Base-by-base conservation (phyloP, 805 yeast genomes). In the Lipomyces chichibuensis region DNA sequence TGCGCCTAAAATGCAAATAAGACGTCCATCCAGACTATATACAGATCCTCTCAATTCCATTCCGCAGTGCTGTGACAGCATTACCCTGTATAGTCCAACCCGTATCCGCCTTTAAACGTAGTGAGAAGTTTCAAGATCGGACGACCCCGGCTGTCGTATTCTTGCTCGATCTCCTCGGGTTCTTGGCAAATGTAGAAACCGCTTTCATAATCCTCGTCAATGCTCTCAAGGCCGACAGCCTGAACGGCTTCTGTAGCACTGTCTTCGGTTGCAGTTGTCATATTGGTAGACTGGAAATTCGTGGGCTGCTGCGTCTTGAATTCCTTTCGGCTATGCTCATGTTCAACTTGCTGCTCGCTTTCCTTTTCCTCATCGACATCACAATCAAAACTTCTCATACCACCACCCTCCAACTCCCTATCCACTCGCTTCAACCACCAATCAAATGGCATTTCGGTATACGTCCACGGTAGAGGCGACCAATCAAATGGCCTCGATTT, bases 391-490 rank as follows among this genome's bases (percentile, higher is more conserved):
- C 49, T 17, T n/a, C 6, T 17, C 49, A 6, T 17, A 5, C 49
- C 49, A 5, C 49, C 49, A 43, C 23, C 49, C 49, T 58, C 54
- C 27, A 63, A 55, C 23, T 23, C 27, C 51, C 51, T 54, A 17
- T 63, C 39, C 33, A 63, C 66, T 32, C 37, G 17, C n/a, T 54
- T n/a, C 25, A 59, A 32, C 66, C 66, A 60, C 63, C 63, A 60
- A 14, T 54, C 63, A n/a, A 39, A 49, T 2, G 57, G 66, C 25
- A 64, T 46, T 20, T 57, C 62, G 6, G 65, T 55, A 29, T 49
- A 39, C 32, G 60, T n/a, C 65, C 68, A 62, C 17, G 68, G 68
- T n/a, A 62, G 23, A 11, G 68, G 65, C 46, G 68, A 65, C 65
- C 68, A 62, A 23, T 64, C 62, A 20, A 60, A 57, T 35, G 64